Base-by-base conservation (phyloP, 1,139 yeast species). In the Nematodospora anomalae region DNA sequence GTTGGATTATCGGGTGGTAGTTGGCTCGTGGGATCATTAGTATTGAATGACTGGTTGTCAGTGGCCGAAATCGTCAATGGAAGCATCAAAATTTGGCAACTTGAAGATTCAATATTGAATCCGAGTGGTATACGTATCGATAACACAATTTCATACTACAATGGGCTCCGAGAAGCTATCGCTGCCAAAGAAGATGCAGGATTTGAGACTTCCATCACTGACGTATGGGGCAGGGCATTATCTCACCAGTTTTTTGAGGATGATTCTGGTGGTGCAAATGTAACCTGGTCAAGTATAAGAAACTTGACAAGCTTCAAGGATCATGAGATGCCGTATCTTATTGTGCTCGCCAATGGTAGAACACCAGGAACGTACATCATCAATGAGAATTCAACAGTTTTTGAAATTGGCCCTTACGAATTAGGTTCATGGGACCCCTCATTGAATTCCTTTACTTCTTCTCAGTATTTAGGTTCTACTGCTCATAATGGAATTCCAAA, bases 371-470 rank as follows among this genome's bases (percentile, higher is more conserved):
- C 68, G 2, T 37, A 36, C 9, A 57, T 65, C 32, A 53, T 67
- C 16, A 58, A 63, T 41, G 57, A 53, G 29, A 69, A 70, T 46
- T 63, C 73, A 4, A 67, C 74, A 1, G 60, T 71, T 2, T 64
- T 65, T 43, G 76, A 71, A 43, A 50, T 68, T 18, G 57, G 51
- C 31, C 74, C 76, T 1, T 67, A 47, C 38, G 76, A 71, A 42
- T 49, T 70, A 33, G 76, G 76, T 0, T 62, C 71, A 2, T 71
- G 74, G 74, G 76, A 70, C 44, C 69, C 71, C 2, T 53, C 67
- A 3, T 49, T 69, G 24, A 46, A 45, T 3, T 41, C 60, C 8
- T 68, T 70, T 46, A 36, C 57, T 13, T 59, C 65, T 30, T 53
- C 60, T 5, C 49, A 59, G 41, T 70, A 62, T 43, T 35, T 68